Evolutionary conservation across 345 rosid genomes (phyloP).

Genomic region (Hibiscus syriacus): DNA sequence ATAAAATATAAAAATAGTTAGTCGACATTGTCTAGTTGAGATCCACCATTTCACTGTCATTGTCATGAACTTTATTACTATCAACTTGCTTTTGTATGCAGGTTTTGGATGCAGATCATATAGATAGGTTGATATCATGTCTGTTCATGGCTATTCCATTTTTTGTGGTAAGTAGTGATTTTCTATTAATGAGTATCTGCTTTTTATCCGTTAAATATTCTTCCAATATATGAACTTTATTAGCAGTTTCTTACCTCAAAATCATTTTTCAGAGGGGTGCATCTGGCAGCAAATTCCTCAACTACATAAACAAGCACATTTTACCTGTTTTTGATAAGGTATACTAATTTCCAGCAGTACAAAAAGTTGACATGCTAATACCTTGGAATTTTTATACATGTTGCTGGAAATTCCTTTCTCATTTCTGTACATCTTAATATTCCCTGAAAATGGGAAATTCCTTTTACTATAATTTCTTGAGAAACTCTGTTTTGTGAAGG

Average conservation of each 20-base stretch:
- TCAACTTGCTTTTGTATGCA: not conserved
- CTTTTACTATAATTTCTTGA: not conserved
- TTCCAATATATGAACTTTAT: slow-evolving; percentile 6
- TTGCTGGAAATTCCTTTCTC: not conserved
- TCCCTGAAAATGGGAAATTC: not conserved
- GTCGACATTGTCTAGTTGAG: not conserved
- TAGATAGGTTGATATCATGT: too few relatives aligned
- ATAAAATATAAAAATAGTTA: not conserved
- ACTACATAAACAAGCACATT: slow-evolving; percentile 80
- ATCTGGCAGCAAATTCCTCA: slow-evolving; percentile 83
- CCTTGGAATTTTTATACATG: not conserved
- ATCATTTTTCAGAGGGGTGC: slow-evolving; percentile 68
- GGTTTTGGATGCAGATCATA: too few relatives aligned
- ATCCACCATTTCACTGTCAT: not conserved
- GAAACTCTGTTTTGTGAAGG: not conserved
- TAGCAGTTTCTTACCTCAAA: not conserved
- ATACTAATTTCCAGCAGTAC: not conserved
- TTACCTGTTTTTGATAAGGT: slow-evolving; percentile 93
- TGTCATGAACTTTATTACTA: not conserved
- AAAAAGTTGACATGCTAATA: not conserved
- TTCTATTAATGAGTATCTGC: too few relatives aligned
- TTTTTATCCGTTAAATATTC: slow-evolving; percentile 3
- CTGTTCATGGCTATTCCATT: too few relatives aligned
- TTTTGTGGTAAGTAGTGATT: too few relatives aligned
- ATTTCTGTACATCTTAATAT: not conserved